Base-by-base conservation (phyloP, 2,329 filamentous ascomycete genomes). In the Cladosporium sp. region DNA sequence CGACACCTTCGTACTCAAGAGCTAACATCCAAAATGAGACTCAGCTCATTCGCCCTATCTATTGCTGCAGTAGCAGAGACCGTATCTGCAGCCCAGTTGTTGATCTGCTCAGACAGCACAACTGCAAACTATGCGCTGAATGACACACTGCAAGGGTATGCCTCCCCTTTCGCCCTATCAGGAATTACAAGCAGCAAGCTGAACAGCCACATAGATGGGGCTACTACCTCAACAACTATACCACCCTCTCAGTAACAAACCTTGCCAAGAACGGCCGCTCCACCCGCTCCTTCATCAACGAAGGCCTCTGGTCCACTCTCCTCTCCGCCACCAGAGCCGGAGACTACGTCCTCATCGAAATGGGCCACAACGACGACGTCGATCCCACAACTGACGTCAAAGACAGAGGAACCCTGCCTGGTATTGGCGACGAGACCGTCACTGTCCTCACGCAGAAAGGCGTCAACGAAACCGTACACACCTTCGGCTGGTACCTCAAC, bases 331-430 rank as follows among this genome's bases (percentile, higher is more conserved):
- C 67, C 5, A n/a, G 26, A 7, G 25, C 61, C 23, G 69, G 70
- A 3, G 69, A 72, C 66, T 70, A 67, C 43, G 70, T 73, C 2
- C 23, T 73, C 13, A 71, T 72, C 32, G 71, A 73, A 60, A 72
- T 72, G 69, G 71, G 71, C 57, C 71, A 72, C 62, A 72, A 73
- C 58, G 71, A 73, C 61, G 69, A 71, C 28, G 72, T 66, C 3
- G 72, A 72, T 25, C 70, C 70, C 0, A 69, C 67, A 0, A 69
- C 65, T 8, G 69, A 68, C n/a, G 23, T 28, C 34, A 58, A 58
- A 28, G 70, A 73, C 54, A 67, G 72, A 46, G 71, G 66, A 5
- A 69, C 69, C 16, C 56, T 74, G 2, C 67, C 73, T 1, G 72
- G 73, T 0, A 66, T 69, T 16, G 72, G 69, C 11, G 51, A 70